Percentiles rank a stretch among this genome's conserved stretches.
phyloP scores from a whole-genome alignment of 805 yeast genomes.

The Suhomyces xylopsoci region DNA sequence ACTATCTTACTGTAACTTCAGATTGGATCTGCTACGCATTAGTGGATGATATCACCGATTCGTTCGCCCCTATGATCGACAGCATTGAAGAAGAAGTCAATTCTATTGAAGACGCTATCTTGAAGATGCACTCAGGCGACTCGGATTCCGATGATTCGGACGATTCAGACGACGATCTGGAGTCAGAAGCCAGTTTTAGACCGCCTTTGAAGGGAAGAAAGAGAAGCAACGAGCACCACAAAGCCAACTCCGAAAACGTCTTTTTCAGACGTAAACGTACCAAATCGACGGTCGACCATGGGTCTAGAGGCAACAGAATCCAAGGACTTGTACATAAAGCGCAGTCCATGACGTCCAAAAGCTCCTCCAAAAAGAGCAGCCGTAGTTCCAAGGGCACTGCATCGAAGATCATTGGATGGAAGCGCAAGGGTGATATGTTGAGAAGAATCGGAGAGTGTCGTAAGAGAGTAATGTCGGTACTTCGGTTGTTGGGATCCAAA shows the following conservation, averaged over 20 bases:
- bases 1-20: conserved; percentile 83
- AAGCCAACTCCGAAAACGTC: conserved; percentile 15
- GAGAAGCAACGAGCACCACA: conserved; percentile 5
- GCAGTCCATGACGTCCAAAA: conserved; percentile 2
- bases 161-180: conserved; percentile 29
- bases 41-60: conserved; percentile 95
- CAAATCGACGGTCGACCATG: conserved; percentile 36
- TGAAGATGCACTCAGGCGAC: conserved; percentile 77
- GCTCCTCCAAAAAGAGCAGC: conserved; percentile 5
- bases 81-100: conserved; percentile 93
- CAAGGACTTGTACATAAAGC: neutral
- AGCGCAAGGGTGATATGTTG: conserved; percentile 90
- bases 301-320: conserved; percentile 2
- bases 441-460: conserved; percentile 94
- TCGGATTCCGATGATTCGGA: conserved; percentile 42
- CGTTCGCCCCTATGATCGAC: conserved; percentile 94
- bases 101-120: conserved; percentile 87
- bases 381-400: conserved; percentile 30
- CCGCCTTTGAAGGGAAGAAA: conserved; percentile 1
- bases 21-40: conserved; percentile 98
- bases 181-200: conserved; percentile 12
- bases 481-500: conserved; percentile 81
- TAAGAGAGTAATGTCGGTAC: conserved; percentile 86
- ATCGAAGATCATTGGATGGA: conserved; percentile 63
- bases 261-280: conserved; percentile 35